These are phyloP conservation scores for Saccharomyces hybrid DNA, from an alignment of 1,139 yeast genomes.

Conservation along the genomic window DNA sequence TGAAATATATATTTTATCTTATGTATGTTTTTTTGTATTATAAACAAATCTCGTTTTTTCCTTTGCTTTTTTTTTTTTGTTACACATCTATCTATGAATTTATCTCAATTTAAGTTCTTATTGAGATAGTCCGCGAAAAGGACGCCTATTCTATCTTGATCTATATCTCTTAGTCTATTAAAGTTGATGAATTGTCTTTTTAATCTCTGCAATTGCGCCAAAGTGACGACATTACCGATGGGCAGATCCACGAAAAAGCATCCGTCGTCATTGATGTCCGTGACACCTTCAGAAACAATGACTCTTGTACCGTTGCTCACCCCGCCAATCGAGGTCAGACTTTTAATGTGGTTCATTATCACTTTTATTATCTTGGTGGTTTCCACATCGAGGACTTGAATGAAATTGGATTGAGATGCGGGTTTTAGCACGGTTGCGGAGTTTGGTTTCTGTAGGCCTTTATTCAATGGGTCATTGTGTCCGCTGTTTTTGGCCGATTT, in stretches of 20 bases:
- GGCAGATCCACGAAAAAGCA: constrained; percentile 55
- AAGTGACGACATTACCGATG: constrained; percentile 44
- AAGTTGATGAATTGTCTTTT: constrained; percentile 74
- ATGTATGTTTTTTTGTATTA: constrained; percentile 1
- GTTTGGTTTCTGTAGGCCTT: constrained; percentile 45
- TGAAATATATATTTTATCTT: constrained; percentile 1
- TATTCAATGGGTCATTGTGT: constrained; percentile 15
- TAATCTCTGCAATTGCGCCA: constrained; percentile 75
- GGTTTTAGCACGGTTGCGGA: constrained; percentile 70
- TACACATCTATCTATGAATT: background rate
- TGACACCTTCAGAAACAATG: constrained; percentile 30
- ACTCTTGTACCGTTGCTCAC: constrained; percentile 15
- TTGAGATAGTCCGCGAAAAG: constrained; percentile 69
- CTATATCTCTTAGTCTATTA: constrained; percentile 66
- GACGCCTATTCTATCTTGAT: constrained; percentile 56
- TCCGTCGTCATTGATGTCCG: constrained; percentile 34
- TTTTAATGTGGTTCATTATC: constrained; percentile 20
- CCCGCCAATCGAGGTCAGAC: constrained; percentile 22
- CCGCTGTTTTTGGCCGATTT: constrained; percentile 42
- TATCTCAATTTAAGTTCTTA: constrained; percentile 24
- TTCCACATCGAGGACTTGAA: constrained; percentile 68
- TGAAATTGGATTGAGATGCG: constrained; percentile 62
- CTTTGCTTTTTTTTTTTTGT: background rate
- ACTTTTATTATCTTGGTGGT: constrained; percentile 37
- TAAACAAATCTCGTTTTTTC: background rate